phyloP scores from a whole-genome alignment of 495 filamentous ascomycete species.

The Hyaloscypha hepaticicola region DNA sequence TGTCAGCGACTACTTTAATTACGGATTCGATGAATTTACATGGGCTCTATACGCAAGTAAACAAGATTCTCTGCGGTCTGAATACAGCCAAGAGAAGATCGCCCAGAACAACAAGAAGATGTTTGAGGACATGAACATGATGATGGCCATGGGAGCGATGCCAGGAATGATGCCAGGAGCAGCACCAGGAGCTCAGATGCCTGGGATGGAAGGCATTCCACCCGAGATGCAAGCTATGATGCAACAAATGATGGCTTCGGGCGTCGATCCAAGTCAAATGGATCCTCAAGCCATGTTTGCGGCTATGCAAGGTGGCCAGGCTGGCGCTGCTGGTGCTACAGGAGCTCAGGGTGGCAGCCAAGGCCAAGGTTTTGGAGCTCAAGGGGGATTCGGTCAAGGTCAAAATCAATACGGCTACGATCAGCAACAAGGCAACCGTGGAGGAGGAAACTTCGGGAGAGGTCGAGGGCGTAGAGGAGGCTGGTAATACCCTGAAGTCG shows the following conservation, averaged over 20 bases:
- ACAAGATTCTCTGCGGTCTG: constrained; percentile 72
- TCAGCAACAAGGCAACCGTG: constrained; percentile 35
- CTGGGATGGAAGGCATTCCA: constrained; percentile 71
- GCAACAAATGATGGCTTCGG: constrained; percentile 74
- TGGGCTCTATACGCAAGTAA: constrained; percentile 94
- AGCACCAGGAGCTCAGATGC: constrained; percentile 50
- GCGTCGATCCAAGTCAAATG: constrained; percentile 82
- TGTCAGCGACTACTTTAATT: constrained; percentile 97
- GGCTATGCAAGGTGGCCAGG: constrained; percentile 44
- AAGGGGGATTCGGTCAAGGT: constrained; percentile 47
- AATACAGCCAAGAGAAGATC: constrained; percentile 55
- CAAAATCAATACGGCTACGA: constrained; percentile 55
- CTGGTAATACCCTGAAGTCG: constrained; percentile 11
- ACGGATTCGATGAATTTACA: constrained; percentile 98
- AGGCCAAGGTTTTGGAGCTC: constrained; percentile 43
- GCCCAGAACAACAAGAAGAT: constrained; percentile 78
- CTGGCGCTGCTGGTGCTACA: constrained; percentile 37
- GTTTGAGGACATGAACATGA: constrained; percentile 84
- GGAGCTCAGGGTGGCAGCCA: constrained; percentile 38
- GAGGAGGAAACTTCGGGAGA: constrained; percentile 43
- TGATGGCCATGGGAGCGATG: constrained; percentile 67
- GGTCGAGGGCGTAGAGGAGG: constrained; percentile 41
- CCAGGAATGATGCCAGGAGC: constrained; percentile 59
- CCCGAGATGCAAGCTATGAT: constrained; percentile 83
- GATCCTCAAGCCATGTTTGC: constrained; percentile 58